Conservation (phyloP, 768 basidiomycete genomes). For the Cantharellus anzutake region DNA sequence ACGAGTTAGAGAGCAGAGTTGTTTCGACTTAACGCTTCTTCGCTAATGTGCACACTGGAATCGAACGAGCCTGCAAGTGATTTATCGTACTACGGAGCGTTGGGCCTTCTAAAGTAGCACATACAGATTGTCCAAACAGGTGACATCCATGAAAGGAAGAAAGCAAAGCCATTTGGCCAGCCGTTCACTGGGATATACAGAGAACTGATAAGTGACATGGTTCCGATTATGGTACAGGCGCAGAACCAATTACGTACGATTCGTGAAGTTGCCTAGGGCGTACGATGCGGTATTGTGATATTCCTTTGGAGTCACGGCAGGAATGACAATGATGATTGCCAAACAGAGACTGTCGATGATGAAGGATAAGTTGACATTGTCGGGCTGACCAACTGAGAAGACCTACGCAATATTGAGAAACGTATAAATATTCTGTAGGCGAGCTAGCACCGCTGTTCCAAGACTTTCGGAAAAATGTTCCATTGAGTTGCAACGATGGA, state of each 20-base stretch:
- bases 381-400: background rate
- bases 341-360: too few relatives aligned
- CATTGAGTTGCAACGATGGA: background rate
- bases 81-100: background rate
- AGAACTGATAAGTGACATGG: background rate
- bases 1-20: background rate
- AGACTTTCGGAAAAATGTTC: slow-evolving; percentile 22
- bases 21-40: slow-evolving; percentile 27
- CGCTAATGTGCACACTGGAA: slow-evolving; percentile 45
- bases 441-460: slow-evolving; percentile 43
- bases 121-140: slow-evolving; percentile 31
- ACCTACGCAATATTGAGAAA: slow-evolving; percentile 51
- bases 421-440: slow-evolving; percentile 52
- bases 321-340: too few relatives aligned
- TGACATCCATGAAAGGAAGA: slow-evolving; percentile 31
- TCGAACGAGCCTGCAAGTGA: slow-evolving; percentile 26
- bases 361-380: too few relatives aligned
- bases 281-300: too few relatives aligned
- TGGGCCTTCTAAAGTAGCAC: slow-evolving; percentile 6
- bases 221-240: too few relatives aligned
- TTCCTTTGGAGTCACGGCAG: too few relatives aligned
- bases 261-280: too few relatives aligned
- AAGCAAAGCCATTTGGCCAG: slow-evolving; percentile 41
- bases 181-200: slow-evolving; percentile 23
- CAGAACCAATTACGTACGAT: too few relatives aligned